These are phyloP conservation scores for Crepidotus variabilis DNA, from an alignment of 768 basidiomycete species.

Conservation along the genomic window DNA sequence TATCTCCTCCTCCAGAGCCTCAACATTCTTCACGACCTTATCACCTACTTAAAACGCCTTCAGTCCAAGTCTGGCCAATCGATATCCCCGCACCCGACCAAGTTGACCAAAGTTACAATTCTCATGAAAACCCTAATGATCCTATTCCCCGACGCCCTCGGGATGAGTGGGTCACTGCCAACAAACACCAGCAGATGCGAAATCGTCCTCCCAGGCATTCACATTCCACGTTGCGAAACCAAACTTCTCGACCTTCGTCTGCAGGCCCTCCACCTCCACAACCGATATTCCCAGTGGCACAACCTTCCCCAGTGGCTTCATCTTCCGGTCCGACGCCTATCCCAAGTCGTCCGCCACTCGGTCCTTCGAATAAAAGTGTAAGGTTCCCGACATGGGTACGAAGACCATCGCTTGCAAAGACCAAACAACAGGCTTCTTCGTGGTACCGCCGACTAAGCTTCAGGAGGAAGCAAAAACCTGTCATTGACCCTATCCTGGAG, in stretches of 20 bases:
- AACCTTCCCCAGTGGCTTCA: not conserved
- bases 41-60: conserved; percentile 16
- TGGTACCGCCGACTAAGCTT: conserved; percentile 39
- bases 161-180: conserved; percentile 36
- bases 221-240: conserved; percentile 1
- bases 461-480: conserved; percentile 27
- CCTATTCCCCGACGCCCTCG: conserved; percentile 16
- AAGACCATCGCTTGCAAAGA: conserved; percentile 22
- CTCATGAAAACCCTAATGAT: conserved; percentile 19
- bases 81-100: conserved; percentile 29
- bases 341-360: conserved; percentile 1
- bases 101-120: conserved; percentile 20
- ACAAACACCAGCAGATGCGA: conserved; percentile 24
- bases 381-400: conserved; percentile 18
- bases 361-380: conserved; percentile 14
- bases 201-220: conserved; percentile 9
- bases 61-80: conserved; percentile 25
- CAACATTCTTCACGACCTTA: not conserved
- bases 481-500: conserved; percentile 29
- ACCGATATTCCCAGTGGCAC: not conserved
- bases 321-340: conserved; percentile 2
- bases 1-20: not conserved
- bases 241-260: not conserved
- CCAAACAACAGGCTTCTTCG: conserved; percentile 30
- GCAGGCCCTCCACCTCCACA: not conserved